phyloP scores from a whole-genome alignment of 176 grass and related monocot species.

The Hordeum marinum region DNA sequence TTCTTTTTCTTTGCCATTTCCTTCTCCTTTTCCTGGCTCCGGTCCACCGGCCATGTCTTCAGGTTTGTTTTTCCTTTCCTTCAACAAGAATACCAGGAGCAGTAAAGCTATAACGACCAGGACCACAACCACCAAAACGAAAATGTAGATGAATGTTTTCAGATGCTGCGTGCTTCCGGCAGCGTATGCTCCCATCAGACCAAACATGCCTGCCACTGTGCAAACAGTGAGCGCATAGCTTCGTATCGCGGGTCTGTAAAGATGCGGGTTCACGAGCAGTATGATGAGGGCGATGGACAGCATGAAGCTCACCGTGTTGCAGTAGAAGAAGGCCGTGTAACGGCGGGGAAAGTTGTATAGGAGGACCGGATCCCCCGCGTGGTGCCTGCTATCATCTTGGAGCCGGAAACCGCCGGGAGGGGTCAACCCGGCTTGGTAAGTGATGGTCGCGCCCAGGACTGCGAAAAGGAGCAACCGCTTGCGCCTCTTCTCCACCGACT shows the following conservation, averaged over 20 bases:
- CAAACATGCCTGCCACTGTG: neutral
- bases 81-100: neutral
- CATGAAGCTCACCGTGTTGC: constrained; percentile 32
- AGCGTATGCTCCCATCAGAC: neutral
- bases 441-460: constrained; percentile 21
- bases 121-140: neutral
- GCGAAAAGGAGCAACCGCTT: constrained; percentile 29
- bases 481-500: constrained; percentile 5
- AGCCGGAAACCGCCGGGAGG: constrained; percentile 25
- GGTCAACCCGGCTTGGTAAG: constrained; percentile 41
- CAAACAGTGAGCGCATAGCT: neutral
- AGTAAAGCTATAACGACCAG: neutral
- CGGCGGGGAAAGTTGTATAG: neutral
- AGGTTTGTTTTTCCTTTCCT: too few species aligned
- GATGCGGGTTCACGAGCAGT: constrained; percentile 3
- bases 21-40: neutral
- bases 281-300: constrained; percentile 28
- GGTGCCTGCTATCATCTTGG: neutral
- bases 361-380: neutral
- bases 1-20: neutral
- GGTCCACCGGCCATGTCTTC: neutral
- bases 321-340: constrained; percentile 38
- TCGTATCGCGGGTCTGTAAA: constrained; percentile 1
- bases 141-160: neutral
- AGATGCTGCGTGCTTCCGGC: neutral